Conservation (phyloP, 306 rosid species). For the Sechiopsis laciniata region DNA sequence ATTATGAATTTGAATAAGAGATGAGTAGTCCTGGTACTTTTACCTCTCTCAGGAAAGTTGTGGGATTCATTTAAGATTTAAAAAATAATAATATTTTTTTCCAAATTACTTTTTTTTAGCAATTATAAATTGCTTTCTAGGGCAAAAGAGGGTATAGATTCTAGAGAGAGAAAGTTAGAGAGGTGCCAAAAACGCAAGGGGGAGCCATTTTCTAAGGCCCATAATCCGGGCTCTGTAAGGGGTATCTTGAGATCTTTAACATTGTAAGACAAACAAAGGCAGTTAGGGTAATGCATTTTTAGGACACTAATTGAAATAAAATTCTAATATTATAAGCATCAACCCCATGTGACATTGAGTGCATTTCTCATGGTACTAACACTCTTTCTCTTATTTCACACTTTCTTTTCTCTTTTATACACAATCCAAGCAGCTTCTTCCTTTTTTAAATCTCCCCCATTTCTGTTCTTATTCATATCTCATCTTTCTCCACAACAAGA, state of each 20-base stretch:
- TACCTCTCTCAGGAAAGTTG: no score
- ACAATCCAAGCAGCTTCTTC: constrained; percentile 19
- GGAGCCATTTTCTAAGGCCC: constrained; percentile 49
- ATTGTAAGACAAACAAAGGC: constrained; percentile 26
- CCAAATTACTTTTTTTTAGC: no score
- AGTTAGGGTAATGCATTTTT: constrained; percentile 40
- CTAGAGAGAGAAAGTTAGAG: background rate
- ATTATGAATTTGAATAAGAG: no score
- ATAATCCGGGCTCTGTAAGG: constrained; percentile 44
- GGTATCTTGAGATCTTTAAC: constrained; percentile 28
- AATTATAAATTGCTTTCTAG: background rate
- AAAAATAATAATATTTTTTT: no score
- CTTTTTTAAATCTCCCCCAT: background rate
- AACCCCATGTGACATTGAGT: constrained; percentile 70
- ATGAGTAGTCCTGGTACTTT: no score
- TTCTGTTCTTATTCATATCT: constrained; percentile 14
- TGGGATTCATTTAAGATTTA: no score
- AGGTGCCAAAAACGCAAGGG: constrained; percentile 62
- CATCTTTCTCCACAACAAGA: background rate
- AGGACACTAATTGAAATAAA: background rate
- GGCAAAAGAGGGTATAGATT: background rate
- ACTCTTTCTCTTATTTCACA: constrained; percentile 28
- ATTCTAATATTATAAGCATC: constrained; percentile 27
- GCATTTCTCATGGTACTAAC: constrained; percentile 43
- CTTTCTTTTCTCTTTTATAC: constrained; percentile 26